A percentile compares a stretch with the other conserved stretches of the same genome.
Evolutionary conservation across 1,139 yeast species (phyloP).

Genomic region (Geotrichum restrictum): DNA sequence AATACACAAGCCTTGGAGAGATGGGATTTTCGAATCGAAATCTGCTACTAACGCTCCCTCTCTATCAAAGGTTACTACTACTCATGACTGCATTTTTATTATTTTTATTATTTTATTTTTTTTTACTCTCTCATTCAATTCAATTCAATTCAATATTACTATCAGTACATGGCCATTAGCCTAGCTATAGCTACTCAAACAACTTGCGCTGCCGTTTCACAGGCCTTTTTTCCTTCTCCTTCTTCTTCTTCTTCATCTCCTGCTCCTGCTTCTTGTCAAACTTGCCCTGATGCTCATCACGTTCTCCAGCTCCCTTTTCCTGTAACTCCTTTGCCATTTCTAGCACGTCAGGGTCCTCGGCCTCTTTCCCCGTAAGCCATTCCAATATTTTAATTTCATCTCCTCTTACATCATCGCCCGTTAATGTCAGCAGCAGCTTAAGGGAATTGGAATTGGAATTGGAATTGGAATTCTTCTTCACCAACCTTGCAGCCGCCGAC

Average conservation of each 20-base stretch:
- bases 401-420: slow-evolving; percentile 55
- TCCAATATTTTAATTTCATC: slow-evolving; percentile 69
- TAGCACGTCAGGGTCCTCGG: slow-evolving; percentile 54
- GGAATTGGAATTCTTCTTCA: too few relatives aligned
- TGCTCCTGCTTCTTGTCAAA: slow-evolving; percentile 29
- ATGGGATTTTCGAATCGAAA: too few relatives aligned
- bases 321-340: slow-evolving; percentile 51
- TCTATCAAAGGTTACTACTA: too few relatives aligned
- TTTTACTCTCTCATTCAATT: neutral
- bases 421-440: too few relatives aligned
- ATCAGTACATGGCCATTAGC: neutral
- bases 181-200: slow-evolving; percentile 3
- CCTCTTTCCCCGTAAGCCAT: slow-evolving; percentile 57
- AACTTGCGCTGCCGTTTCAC: slow-evolving; percentile 16
- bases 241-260: slow-evolving; percentile 15
- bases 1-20: too few relatives aligned
- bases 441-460: too few relatives aligned
- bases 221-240: neutral
- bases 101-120: neutral
- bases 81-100: slow-evolving; percentile 2
- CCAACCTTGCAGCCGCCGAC: slow-evolving; percentile 36
- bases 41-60: too few relatives aligned
- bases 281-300: slow-evolving; percentile 32
- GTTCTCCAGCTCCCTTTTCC: slow-evolving; percentile 38
- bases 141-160: too few relatives aligned